A percentile compares a stretch with the other conserved stretches of the same genome.
Conservation (phyloP, 352 stramenopile species). For the Phytopythium cucurbitacearum region DNA sequence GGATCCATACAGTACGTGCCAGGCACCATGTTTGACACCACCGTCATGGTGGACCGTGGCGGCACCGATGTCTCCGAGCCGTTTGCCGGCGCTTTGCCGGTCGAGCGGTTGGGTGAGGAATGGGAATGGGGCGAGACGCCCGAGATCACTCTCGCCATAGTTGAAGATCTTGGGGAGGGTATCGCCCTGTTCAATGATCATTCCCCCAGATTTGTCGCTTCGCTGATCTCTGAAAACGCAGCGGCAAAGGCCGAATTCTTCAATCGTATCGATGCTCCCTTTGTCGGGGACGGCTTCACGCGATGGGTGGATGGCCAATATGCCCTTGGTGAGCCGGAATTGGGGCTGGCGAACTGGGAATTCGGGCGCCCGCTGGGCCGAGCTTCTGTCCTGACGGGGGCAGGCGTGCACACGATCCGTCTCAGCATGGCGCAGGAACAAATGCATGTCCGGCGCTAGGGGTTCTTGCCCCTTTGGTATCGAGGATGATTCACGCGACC, state of each 20-base stretch:
- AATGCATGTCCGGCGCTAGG: constrained; percentile 2
- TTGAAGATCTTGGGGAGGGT: constrained; percentile 2
- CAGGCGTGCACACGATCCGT: constrained; percentile 2
- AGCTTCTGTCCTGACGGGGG: constrained; percentile 2
- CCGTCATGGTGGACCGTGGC: constrained; percentile 1
- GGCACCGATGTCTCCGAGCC: constrained; percentile 1
- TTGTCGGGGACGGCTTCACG: constrained; percentile 2
- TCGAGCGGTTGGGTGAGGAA: constrained; percentile 2
- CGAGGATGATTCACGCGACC: constrained; percentile 2
- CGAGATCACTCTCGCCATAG: constrained; percentile 2
- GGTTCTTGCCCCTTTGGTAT: constrained; percentile 2
- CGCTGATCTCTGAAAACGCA: constrained; percentile 2
- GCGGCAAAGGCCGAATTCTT: constrained; percentile 2
- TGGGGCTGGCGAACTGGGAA: constrained; percentile 2
- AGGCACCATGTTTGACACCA: constrained; percentile 2
- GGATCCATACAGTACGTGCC: constrained; percentile 2
- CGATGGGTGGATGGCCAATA: constrained; percentile 2
- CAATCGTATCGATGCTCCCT: constrained; percentile 2
- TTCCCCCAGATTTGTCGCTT: constrained; percentile 2
- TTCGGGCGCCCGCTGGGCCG: constrained; percentile 1
- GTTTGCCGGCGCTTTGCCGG: constrained; percentile 1
- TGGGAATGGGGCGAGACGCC: constrained; percentile 1
- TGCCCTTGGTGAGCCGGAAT: constrained; percentile 2
- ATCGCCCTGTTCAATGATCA: constrained; percentile 3
- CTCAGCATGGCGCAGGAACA: constrained; percentile 2